These are phyloP conservation scores for Phytophthora chlamydospora DNA, from an alignment of 352 stramenopile genomes.

Conservation along the genomic window DNA sequence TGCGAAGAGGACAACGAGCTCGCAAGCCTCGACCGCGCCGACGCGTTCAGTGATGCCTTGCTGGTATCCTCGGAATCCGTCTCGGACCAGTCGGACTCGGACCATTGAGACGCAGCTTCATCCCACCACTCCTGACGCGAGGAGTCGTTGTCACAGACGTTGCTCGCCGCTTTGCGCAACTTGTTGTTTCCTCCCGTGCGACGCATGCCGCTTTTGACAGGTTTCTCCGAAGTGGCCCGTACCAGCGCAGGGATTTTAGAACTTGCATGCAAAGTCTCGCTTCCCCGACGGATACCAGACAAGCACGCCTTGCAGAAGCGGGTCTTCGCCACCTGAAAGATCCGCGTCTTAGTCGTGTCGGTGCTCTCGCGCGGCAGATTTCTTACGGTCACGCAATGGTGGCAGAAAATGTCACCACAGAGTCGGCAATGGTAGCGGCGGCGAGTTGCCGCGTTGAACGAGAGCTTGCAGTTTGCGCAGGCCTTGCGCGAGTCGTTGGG, in stretches of 20 bases:
- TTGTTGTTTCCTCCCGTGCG: constrained; percentile 13
- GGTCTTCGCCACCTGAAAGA: constrained; percentile 60
- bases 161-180: constrained; percentile 21
- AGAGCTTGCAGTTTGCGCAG: constrained; percentile 65
- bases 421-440: constrained; percentile 76
- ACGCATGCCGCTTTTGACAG: constrained; percentile 6
- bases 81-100: constrained; percentile 49
- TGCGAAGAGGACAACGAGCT: constrained; percentile 43
- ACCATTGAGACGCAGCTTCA: constrained; percentile 28
- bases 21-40: constrained; percentile 31
- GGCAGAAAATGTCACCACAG: constrained; percentile 80
- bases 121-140: constrained; percentile 33
- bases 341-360: constrained; percentile 35
- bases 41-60: constrained; percentile 42
- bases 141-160: constrained; percentile 8
- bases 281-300: constrained; percentile 42
- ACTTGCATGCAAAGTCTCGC: constrained; percentile 11
- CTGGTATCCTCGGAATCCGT: constrained; percentile 45
- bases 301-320: constrained; percentile 70
- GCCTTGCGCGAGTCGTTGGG: constrained; percentile 52
- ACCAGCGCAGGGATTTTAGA: not conserved
- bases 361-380: constrained; percentile 40
- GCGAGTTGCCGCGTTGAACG: constrained; percentile 61
- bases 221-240: constrained; percentile 11
- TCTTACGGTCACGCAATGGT: constrained; percentile 66